Conservation (phyloP, 768 basidiomycete genomes). For the Termitomyces sp. region DNA sequence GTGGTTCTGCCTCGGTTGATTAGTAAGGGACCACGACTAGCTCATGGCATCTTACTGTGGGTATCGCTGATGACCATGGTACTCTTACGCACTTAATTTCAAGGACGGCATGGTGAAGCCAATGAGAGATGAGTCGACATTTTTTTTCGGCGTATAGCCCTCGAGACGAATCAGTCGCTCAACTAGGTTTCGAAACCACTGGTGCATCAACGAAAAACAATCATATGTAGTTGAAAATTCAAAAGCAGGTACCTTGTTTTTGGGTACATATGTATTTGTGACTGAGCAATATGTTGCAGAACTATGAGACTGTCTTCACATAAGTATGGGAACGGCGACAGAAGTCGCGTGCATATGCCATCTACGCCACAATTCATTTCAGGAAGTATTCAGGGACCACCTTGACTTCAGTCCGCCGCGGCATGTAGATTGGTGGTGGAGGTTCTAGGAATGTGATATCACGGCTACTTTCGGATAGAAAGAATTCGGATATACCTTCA, state of each 20-base stretch:
- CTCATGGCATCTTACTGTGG: not conserved
- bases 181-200: no score
- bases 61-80: not conserved
- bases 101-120: not conserved
- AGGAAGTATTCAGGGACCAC: not conserved
- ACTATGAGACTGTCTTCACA: not conserved
- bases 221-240: not conserved
- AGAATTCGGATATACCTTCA: not conserved
- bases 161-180: not conserved
- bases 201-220: not conserved
- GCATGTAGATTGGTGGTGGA: not conserved
- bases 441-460: not conserved
- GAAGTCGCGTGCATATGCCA: not conserved
- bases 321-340: not conserved
- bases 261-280: no score
- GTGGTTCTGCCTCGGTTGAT: not conserved
- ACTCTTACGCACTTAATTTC: not conserved
- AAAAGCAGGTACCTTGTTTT: no score
- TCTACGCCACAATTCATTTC: not conserved
- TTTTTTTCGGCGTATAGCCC: not conserved
- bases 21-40: not conserved
- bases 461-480: not conserved
- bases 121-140: not conserved
- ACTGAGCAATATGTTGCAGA: not conserved
- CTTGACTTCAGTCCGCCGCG: no score